A percentile compares a stretch with the other conserved stretches of the same genome.
These are phyloP conservation scores for Talaromyces wortmannii DNA, from an alignment of 495 filamentous ascomycete genomes.

Conservation along the genomic window DNA sequence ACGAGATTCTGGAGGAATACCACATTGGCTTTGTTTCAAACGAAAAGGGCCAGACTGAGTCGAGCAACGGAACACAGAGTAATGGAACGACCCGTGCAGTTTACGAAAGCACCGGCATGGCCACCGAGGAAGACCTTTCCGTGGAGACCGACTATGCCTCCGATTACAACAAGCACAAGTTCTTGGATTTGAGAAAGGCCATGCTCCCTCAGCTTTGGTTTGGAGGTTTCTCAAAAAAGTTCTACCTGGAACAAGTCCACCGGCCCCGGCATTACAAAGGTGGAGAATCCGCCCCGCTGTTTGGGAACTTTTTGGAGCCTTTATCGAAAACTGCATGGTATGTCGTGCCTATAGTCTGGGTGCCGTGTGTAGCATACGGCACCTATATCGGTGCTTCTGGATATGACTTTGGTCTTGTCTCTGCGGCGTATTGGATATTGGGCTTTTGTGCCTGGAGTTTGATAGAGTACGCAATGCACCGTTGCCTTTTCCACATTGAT, in stretches of 20 bases:
- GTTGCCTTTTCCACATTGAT: conserved; percentile 92
- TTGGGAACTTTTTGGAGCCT: conserved; percentile 97
- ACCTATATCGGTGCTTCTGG: conserved; percentile 59
- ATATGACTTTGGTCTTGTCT: conserved; percentile 31
- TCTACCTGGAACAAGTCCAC: conserved; percentile 95
- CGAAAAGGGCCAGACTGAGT: conserved; percentile 18
- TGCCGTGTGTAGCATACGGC: conserved; percentile 74
- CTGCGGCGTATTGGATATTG: conserved; percentile 50
- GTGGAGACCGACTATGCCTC: conserved; percentile 68
- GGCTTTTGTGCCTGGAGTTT: conserved; percentile 81
- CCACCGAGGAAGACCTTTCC: conserved; percentile 75
- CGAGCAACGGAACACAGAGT: conserved; percentile 33
- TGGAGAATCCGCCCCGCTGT: conserved; percentile 85
- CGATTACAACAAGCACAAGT: conserved; percentile 85
- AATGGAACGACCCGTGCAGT: conserved; percentile 39
- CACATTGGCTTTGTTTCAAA: conserved; percentile 71
- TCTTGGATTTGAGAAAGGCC: conserved; percentile 82
- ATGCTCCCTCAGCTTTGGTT: conserved; percentile 85
- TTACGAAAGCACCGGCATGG: conserved; percentile 77
- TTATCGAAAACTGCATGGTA: conserved; percentile 92
- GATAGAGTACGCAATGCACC: conserved; percentile 84
- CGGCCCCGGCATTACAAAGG: conserved; percentile 91
- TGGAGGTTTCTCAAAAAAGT: conserved; percentile 82
- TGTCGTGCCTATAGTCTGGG: conserved; percentile 77
- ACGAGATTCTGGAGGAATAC: conserved; percentile 81